Evolutionary conservation across 164 flowering plant species (phyloP), one percentile per base, ranked within the genome.

Genomic region (Nymphaea colorata): DNA sequence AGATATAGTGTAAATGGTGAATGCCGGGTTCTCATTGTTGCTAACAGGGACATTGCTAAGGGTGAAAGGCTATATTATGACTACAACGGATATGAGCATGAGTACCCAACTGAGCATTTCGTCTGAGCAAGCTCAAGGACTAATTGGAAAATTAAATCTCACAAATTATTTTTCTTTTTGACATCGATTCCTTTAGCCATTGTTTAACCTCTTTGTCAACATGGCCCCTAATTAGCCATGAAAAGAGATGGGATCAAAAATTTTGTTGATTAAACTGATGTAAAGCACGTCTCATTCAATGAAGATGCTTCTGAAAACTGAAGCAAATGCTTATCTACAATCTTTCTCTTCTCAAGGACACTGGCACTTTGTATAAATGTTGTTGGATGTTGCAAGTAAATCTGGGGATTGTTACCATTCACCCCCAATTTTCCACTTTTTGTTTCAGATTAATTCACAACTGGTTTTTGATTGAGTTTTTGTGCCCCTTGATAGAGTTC

Each of bases 21-120:
- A 75, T 83, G 87, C 65, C 76, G 82, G 63, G 90, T 84, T 59
- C 67, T 89, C 69, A 71, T 89, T 75, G 85, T 89, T 71, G 89
- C 96, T 45, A 86, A 78, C 63, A 86, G 90, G 44, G 90, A 85
- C 68, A 86, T 89, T 63, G 79, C 83, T 15, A 80, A 79, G 64
- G 96, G 96, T 7, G 90, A 87, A 76, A 81, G 91, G 74, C 79
- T 89, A 41, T 89, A 87, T 67, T 87, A 85, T 69, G 87, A 89
- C 71, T 89, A 89, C 70, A 87, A 89, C 70, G 92, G 90, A 64
- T 83, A 84, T 70, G 95, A 87, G 82, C 81, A 89, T 68, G 87
- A 79, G 67, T 87, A 85, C 70, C 96, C 96, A 25, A 89, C 95
- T 44, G 82, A 87, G 42, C 79, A 84, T 79, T 87, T 87, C 69